Evolutionary conservation across 768 basidiomycete species (phyloP).

Genomic region (Plicaturopsis crispa): DNA sequence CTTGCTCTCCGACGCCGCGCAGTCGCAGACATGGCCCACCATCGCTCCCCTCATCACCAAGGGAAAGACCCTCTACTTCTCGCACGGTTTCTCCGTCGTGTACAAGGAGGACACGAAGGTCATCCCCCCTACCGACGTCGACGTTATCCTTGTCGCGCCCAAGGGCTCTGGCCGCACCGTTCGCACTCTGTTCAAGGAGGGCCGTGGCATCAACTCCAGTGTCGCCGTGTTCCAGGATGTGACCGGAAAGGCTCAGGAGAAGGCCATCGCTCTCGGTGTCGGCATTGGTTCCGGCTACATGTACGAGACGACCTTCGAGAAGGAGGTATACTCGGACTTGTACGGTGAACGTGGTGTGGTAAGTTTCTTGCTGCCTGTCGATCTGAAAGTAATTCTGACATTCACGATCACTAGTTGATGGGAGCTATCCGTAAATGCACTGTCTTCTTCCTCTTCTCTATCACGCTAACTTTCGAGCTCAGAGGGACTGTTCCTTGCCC

Average conservation of each 20-base stretch:
- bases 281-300: slow-evolving; percentile 95
- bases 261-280: slow-evolving; percentile 90
- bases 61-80: slow-evolving; percentile 99
- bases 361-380: slow-evolving; percentile 25
- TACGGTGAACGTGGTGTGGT: slow-evolving; percentile 99
- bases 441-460: not conserved
- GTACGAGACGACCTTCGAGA: slow-evolving; percentile 99
- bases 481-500: slow-evolving; percentile 98
- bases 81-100: slow-evolving; percentile 98
- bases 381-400: not conserved
- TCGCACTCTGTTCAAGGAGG: slow-evolving; percentile 99
- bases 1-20: slow-evolving; percentile 98
- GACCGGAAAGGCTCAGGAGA: slow-evolving; percentile 96
- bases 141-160: slow-evolving; percentile 98
- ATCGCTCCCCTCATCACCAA: slow-evolving; percentile 94
- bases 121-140: slow-evolving; percentile 85
- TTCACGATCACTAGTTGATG: slow-evolving; percentile 63
- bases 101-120: slow-evolving; percentile 98
- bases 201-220: slow-evolving; percentile 94
- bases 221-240: slow-evolving; percentile 97
- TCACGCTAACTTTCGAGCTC: slow-evolving; percentile 3
- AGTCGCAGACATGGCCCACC: slow-evolving; percentile 89
- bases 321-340: slow-evolving; percentile 98
- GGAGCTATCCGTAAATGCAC: slow-evolving; percentile 81
- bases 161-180: slow-evolving; percentile 99